Conservation (phyloP, 768 basidiomycete species). For the Suillus paluster region DNA sequence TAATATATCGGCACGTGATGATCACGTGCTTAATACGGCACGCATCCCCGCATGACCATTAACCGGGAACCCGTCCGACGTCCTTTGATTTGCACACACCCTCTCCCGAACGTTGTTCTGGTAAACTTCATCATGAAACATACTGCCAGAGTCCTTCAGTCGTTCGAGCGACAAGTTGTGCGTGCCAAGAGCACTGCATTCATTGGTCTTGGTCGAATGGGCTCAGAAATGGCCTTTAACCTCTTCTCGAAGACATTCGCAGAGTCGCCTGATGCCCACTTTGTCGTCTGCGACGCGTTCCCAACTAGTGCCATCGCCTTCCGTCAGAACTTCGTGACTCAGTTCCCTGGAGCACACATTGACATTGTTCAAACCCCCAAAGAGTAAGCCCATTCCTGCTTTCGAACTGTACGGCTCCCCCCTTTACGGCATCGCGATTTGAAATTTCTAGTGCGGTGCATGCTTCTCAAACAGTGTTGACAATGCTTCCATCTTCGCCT, state of each 20-base stretch:
- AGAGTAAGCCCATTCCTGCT: slow-evolving; percentile 57
- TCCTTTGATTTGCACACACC: neutral
- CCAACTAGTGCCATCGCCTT: slow-evolving; percentile 63
- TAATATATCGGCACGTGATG: neutral
- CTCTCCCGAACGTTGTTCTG: neutral
- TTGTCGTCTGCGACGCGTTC: slow-evolving; percentile 81
- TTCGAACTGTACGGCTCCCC: slow-evolving; percentile 3
- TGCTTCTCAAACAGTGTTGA: slow-evolving; percentile 70
- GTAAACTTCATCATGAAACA: slow-evolving; percentile 48
- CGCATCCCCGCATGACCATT: slow-evolving; percentile 9
- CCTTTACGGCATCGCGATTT: slow-evolving; percentile 16
- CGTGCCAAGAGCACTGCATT: slow-evolving; percentile 68
- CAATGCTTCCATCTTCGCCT: slow-evolving; percentile 92
- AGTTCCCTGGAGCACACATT: slow-evolving; percentile 64
- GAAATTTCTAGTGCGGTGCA: slow-evolving; percentile 56
- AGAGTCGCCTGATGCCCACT: slow-evolving; percentile 54
- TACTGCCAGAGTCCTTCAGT: slow-evolving; percentile 48
- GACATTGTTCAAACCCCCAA: slow-evolving; percentile 65
- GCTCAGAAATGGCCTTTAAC: slow-evolving; percentile 84
- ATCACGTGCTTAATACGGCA: neutral
- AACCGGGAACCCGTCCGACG: neutral
- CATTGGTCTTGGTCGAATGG: slow-evolving; percentile 90
- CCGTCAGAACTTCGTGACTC: slow-evolving; percentile 52
- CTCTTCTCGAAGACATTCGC: slow-evolving; percentile 75
- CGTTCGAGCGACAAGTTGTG: slow-evolving; percentile 35